Conservation (phyloP, 2,329 filamentous ascomycete genomes). For the Botryotinia globosa region DNA sequence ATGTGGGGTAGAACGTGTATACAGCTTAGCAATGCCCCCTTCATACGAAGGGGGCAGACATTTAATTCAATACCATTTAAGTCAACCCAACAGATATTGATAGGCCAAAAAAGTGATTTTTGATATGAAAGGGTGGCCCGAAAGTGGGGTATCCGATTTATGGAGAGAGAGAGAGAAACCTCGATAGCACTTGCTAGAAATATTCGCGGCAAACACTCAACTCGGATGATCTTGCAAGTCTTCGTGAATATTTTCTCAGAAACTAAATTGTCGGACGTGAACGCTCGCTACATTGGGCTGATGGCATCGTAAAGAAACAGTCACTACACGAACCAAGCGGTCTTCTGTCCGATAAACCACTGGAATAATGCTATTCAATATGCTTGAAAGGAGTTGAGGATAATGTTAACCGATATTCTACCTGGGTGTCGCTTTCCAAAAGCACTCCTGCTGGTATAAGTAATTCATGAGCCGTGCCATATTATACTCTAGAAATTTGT, state of each 20-base stretch:
- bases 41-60: too few species aligned
- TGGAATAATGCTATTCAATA: neutral
- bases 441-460: conserved; percentile 15
- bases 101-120: too few species aligned
- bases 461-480: conserved; percentile 18
- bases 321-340: neutral
- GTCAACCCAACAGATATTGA: too few species aligned
- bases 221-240: neutral
- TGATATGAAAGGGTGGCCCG: too few species aligned
- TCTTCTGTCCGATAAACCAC: neutral
- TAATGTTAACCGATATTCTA: neutral
- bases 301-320: neutral
- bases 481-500: conserved; percentile 17
- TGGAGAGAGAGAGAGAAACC: neutral
- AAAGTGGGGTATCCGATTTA: too few species aligned
- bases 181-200: neutral
- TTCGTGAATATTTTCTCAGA: neutral
- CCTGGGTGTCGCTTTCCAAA: conserved; percentile 6
- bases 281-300: neutral
- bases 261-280: neutral
- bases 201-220: neutral
- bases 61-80: too few species aligned
- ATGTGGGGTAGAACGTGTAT: too few species aligned
- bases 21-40: too few species aligned
- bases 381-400: conserved; percentile 4